Evolutionary conservation across 139 green algal species (phyloP).

Genomic region (Pleodorina starrii): DNA sequence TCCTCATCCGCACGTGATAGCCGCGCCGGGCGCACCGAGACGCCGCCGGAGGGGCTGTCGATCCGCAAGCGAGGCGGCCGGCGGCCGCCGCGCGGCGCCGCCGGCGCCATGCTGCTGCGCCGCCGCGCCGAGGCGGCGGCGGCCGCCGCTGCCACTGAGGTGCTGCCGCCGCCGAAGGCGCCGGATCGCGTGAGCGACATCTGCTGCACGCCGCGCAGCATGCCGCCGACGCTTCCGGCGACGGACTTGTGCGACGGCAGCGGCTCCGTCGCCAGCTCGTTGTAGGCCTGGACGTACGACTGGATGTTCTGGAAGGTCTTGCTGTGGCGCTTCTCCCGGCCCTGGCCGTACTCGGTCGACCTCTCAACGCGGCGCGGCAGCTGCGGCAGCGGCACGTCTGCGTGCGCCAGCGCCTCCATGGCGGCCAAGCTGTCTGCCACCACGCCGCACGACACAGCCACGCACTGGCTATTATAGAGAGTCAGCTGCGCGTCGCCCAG

Average conservation of each 20-base stretch:
- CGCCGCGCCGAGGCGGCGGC: neutral
- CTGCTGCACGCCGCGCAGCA: too few species aligned
- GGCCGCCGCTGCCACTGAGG: neutral
- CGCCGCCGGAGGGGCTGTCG: neutral
- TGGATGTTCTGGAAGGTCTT: neutral
- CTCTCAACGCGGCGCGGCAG: constrained; percentile 26
- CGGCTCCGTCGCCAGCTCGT: constrained; percentile 9
- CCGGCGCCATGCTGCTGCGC: neutral
- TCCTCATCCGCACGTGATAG: neutral
- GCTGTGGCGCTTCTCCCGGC: neutral
- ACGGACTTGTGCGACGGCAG: too few species aligned
- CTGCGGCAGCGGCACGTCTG: constrained; percentile 39
- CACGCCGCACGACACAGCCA: neutral
- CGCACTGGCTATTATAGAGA: neutral
- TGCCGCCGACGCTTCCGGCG: too few species aligned
- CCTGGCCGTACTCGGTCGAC: neutral
- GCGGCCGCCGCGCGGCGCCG: neutral
- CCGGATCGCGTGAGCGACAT: neutral
- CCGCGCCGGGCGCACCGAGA: neutral
- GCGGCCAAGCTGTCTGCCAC: constrained; percentile 10
- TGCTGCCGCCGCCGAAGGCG: neutral
- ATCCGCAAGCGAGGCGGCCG: neutral
- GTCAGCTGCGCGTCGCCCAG: neutral
- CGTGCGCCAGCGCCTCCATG: constrained; percentile 28
- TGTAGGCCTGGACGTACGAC: constrained; percentile 22